A percentile compares a stretch with the other conserved stretches of the same genome.
Conservation (phyloP, 2,329 filamentous ascomycete genomes). For the Cadophora malorum region DNA sequence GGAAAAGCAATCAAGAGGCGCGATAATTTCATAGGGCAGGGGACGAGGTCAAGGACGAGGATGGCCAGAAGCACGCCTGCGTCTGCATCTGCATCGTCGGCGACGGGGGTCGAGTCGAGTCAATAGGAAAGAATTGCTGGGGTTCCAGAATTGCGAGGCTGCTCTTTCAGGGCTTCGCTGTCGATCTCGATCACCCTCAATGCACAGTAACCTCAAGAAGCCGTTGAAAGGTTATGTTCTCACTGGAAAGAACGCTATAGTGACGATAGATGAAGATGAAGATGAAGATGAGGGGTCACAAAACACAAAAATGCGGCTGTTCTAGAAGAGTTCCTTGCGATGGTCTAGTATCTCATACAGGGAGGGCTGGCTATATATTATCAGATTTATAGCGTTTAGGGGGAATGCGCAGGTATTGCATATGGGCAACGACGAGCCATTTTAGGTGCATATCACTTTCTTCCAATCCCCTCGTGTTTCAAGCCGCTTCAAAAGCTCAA, state of each 20-base stretch:
- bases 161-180: background rate
- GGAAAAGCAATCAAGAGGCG: slow-evolving; percentile 30
- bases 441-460: slow-evolving; percentile 25
- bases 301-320: background rate
- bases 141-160: slow-evolving; percentile 6
- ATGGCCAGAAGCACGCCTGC: slow-evolving; percentile 13
- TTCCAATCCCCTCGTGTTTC: background rate
- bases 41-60: background rate
- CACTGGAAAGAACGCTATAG: background rate
- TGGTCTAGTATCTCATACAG: background rate
- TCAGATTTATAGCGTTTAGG: background rate
- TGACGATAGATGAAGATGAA: background rate
- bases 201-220: background rate
- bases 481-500: background rate
- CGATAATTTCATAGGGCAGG: slow-evolving; percentile 30
- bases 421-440: slow-evolving; percentile 14
- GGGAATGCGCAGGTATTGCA: background rate
- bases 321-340: slow-evolving; percentile 16
- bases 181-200: background rate
- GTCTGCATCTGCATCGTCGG: slow-evolving; percentile 15
- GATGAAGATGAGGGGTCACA: background rate
- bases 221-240: background rate
- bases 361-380: slow-evolving; percentile 16
- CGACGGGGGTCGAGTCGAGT: background rate
- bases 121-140: background rate